Evolutionary conservation across 1,139 yeast genomes (phyloP).

Genomic region (Blastobotrys serpentis): DNA sequence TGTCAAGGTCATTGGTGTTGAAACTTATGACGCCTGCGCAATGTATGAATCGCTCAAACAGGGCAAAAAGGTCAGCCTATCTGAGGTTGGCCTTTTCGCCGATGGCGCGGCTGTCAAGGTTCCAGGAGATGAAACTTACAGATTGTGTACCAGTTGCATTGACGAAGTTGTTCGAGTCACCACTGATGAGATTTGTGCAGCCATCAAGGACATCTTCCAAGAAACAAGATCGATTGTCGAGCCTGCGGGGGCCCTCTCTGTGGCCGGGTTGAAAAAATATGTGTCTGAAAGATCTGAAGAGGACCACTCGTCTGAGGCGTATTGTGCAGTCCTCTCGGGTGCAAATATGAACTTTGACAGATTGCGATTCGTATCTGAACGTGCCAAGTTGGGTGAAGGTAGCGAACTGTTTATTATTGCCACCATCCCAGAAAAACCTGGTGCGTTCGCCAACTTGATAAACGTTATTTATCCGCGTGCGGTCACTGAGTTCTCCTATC

Average conservation of each 20-base stretch:
- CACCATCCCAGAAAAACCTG: constrained; percentile 88
- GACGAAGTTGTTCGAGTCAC: constrained; percentile 85
- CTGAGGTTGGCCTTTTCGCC: constrained; percentile 94
- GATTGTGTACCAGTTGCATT: constrained; percentile 71
- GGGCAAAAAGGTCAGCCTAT: constrained; percentile 55
- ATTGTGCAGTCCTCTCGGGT: constrained; percentile 86
- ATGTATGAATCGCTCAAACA: constrained; percentile 67
- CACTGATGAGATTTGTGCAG: constrained; percentile 97
- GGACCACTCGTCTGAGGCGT: constrained; percentile 60
- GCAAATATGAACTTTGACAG: constrained; percentile 99
- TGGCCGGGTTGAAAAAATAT: constrained; percentile 90
- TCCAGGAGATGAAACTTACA: constrained; percentile 88
- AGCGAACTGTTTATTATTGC: constrained; percentile 90
- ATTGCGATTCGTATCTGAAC: constrained; percentile 92
- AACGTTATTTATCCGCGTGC: constrained; percentile 77
- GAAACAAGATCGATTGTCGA: constrained; percentile 93
- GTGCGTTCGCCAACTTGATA: constrained; percentile 78
- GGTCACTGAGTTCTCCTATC: constrained; percentile 90
- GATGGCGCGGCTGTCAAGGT: constrained; percentile 98
- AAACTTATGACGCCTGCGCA: constrained; percentile 93
- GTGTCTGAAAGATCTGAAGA: constrained; percentile 49
- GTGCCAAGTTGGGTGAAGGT: constrained; percentile 97
- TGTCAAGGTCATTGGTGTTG: constrained; percentile 92
- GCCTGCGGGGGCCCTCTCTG: constrained; percentile 95
- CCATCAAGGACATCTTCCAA: constrained; percentile 92